Evolutionary conservation across 2,329 filamentous ascomycete genomes (phyloP).

Genomic region (Xylariaceae sp.): DNA sequence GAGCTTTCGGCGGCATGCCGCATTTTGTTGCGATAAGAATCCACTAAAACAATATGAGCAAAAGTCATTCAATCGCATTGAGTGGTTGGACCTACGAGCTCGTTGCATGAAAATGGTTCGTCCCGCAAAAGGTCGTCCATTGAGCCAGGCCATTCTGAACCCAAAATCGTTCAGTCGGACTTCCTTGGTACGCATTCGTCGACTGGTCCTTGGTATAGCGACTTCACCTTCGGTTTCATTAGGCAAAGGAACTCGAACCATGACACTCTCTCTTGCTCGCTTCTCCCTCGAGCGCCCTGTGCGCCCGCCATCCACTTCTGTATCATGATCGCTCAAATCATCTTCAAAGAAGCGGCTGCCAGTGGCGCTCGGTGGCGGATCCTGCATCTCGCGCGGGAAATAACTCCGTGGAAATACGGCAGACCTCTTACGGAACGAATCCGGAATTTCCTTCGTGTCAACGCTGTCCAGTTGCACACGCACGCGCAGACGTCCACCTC

Average conservation of each 20-base stretch:
- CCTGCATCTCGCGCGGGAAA: slow-evolving; percentile 90
- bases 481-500: slow-evolving; percentile 75
- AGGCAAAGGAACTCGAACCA: slow-evolving; percentile 58
- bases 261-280: slow-evolving; percentile 34
- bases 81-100: slow-evolving; percentile 62
- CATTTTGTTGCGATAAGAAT: slow-evolving; percentile 72
- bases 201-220: slow-evolving; percentile 68
- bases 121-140: slow-evolving; percentile 85
- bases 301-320: slow-evolving; percentile 48
- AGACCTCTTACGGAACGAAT: slow-evolving; percentile 86
- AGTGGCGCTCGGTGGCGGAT: slow-evolving; percentile 68
- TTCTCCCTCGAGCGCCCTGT: slow-evolving; percentile 34
- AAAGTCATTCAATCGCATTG: slow-evolving; percentile 5
- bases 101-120: slow-evolving; percentile 84
- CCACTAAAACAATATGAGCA: slow-evolving; percentile 54
- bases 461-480: slow-evolving; percentile 90
- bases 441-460: slow-evolving; percentile 91
- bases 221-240: slow-evolving; percentile 71
- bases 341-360: slow-evolving; percentile 71
- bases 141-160: slow-evolving; percentile 94
- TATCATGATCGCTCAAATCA: slow-evolving; percentile 52
- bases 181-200: slow-evolving; percentile 68
- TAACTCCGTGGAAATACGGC: slow-evolving; percentile 89
- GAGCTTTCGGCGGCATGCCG: slow-evolving; percentile 58
- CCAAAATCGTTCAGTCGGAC: slow-evolving; percentile 89